Conservation (phyloP, 2,329 filamentous ascomycete species). For the Clarireedia homoeocarpa region DNA sequence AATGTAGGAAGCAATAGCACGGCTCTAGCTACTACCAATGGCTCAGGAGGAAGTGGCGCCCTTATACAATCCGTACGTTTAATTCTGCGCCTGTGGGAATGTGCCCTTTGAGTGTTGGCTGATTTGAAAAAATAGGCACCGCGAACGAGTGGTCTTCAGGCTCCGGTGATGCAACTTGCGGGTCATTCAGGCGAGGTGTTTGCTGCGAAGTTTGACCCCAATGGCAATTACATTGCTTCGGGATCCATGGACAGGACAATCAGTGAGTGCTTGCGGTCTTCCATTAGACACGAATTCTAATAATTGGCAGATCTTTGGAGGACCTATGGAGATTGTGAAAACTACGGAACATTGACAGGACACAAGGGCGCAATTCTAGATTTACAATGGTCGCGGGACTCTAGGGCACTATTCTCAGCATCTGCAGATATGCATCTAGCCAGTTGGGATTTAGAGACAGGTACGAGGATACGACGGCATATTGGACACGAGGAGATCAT, state of each 20-base stretch:
- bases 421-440: conserved; percentile 90
- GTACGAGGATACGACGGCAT: conserved; percentile 85
- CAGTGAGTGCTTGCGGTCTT: conserved; percentile 42
- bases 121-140: conserved; percentile 48
- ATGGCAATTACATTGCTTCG: conserved; percentile 82
- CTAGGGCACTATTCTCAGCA: conserved; percentile 80
- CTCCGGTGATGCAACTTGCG: conserved; percentile 88
- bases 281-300: conserved; percentile 12
- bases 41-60: conserved; percentile 49
- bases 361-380: conserved; percentile 90
- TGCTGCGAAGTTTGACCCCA: conserved; percentile 79
- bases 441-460: conserved; percentile 90
- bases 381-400: conserved; percentile 94
- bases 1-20: conserved; percentile 49
- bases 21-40: conserved; percentile 50
- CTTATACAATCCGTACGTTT: conserved; percentile 57
- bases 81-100: conserved; percentile 2
- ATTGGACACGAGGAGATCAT: conserved; percentile 93
- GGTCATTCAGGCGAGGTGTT: conserved; percentile 85
- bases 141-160: conserved; percentile 74
- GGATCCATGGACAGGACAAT: conserved; percentile 93
- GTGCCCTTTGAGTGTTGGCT: conserved; percentile 13
- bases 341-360: conserved; percentile 81
- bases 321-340: conserved; percentile 87
- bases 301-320: conserved; percentile 71